A percentile compares a stretch with the other conserved stretches of the same genome.
phyloP scores from a whole-genome alignment of 2,329 filamentous ascomycete species.

The Biscogniauxia mediterranea region DNA sequence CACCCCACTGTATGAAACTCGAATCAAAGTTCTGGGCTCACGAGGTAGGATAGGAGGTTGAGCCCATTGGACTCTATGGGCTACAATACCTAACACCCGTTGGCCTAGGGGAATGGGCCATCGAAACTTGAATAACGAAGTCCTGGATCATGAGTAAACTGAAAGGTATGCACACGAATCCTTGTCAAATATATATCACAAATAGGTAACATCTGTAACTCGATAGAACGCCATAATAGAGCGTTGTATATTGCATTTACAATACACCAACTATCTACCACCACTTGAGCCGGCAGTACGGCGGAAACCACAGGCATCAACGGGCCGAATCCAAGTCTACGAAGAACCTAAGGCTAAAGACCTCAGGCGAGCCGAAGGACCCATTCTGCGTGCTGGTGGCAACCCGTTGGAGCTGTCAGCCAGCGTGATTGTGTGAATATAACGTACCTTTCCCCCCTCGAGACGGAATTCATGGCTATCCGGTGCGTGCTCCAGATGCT shows the following conservation, averaged over 20 bases:
- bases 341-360: background rate
- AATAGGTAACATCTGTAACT: background rate
- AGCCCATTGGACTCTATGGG: background rate
- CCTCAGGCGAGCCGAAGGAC: background rate
- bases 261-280: background rate
- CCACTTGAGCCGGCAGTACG: background rate
- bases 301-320: background rate
- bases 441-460: conserved; percentile 30
- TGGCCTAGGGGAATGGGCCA: no score
- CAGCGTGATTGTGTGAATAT: conserved; percentile 32
- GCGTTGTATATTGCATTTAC: background rate
- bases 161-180: background rate
- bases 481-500: conserved; percentile 28
- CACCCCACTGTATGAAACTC: background rate
- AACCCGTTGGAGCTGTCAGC: conserved; percentile 13
- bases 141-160: no score
- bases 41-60: background rate
- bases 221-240: background rate
- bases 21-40: background rate
- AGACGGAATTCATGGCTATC: conserved; percentile 33
- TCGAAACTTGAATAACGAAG: no score
- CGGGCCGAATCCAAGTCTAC: background rate
- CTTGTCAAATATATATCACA: background rate
- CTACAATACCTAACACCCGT: background rate
- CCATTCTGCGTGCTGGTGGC: background rate